Percentiles rank a stretch among this genome's conserved stretches.
phyloP scores from a whole-genome alignment of 148 eudicot genomes.

The Beta vulgaris region DNA sequence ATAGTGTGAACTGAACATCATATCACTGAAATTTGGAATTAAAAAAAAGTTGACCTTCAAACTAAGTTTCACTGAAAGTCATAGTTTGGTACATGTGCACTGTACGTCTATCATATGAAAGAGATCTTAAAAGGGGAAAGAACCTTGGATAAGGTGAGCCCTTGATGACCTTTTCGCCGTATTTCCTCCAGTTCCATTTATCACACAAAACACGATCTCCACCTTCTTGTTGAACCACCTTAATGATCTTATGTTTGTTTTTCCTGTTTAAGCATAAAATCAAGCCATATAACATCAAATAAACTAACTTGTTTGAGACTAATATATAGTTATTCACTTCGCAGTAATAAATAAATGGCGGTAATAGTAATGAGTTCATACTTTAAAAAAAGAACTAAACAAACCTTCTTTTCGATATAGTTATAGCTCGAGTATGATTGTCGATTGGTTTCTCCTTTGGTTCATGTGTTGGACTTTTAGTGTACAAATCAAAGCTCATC shows the following conservation, averaged over 20 bases:
- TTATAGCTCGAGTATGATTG: neutral
- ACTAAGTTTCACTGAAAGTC: neutral
- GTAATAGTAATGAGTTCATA: too few species aligned
- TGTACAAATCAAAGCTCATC: neutral
- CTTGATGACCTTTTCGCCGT: conserved; percentile 85
- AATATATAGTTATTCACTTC: too few species aligned
- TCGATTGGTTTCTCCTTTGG: conserved; percentile 1
- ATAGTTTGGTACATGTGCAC: too few species aligned
- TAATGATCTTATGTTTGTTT: conserved; percentile 43
- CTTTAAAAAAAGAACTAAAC: neutral
- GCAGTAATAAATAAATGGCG: too few species aligned
- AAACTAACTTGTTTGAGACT: too few species aligned
- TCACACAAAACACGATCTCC: conserved; percentile 41
- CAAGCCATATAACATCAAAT: neutral
- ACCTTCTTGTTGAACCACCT: conserved; percentile 19
- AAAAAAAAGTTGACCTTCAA: neutral
- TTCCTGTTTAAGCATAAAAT: conserved; percentile 38
- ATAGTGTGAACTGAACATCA: too few species aligned
- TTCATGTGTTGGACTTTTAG: neutral
- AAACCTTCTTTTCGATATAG: conserved; percentile 26
- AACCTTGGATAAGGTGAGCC: conserved; percentile 90
- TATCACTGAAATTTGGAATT: too few species aligned
- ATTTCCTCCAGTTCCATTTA: conserved; percentile 89
- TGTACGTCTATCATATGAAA: neutral
- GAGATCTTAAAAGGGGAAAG: neutral